phyloP scores from a whole-genome alignment of 164 flowering plant genomes.

The Chloranthus sessilifolius region DNA sequence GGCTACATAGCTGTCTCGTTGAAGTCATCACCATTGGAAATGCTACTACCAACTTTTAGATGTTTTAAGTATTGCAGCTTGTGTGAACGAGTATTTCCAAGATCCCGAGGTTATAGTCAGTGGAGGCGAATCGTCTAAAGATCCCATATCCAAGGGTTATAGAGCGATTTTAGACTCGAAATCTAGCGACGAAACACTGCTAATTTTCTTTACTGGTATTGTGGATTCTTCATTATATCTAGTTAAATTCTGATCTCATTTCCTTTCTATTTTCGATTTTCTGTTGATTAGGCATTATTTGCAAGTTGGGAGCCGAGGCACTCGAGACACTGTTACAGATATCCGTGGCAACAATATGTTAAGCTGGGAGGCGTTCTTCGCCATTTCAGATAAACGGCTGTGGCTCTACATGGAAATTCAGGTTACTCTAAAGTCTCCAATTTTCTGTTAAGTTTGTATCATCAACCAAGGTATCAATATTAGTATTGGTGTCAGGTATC shows the following conservation, averaged over 20 bases:
- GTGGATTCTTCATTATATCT: too few species aligned
- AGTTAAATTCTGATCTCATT: too few species aligned
- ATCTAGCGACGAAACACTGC: slow-evolving; percentile 70
- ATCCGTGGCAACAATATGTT: slow-evolving; percentile 86
- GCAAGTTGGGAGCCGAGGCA: slow-evolving; percentile 99
- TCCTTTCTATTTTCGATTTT: too few species aligned
- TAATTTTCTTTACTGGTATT: too few species aligned
- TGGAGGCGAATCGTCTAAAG: slow-evolving; percentile 36
- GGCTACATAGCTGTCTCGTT: too few species aligned
- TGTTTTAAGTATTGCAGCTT: slow-evolving; percentile 60
- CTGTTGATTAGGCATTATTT: slow-evolving; percentile 85
- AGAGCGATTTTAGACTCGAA: slow-evolving; percentile 88
- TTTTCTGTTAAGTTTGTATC: background rate
- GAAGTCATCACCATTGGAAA: too few species aligned
- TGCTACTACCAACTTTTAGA: too few species aligned
- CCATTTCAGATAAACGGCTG: slow-evolving; percentile 73
- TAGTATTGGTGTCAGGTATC: too few species aligned
- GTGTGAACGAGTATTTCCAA: slow-evolving; percentile 67
- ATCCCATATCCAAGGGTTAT: slow-evolving; percentile 61
- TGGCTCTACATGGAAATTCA: slow-evolving; percentile 94
- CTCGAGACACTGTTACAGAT: slow-evolving; percentile 50
- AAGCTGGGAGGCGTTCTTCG: slow-evolving; percentile 76
- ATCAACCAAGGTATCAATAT: too few species aligned
- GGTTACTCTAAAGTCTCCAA: slow-evolving; percentile 43
- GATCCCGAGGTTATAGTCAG: slow-evolving; percentile 25